These are phyloP conservation scores for Pinus taeda DNA, from an alignment of 75 land plant genomes.

Conservation along the genomic window DNA sequence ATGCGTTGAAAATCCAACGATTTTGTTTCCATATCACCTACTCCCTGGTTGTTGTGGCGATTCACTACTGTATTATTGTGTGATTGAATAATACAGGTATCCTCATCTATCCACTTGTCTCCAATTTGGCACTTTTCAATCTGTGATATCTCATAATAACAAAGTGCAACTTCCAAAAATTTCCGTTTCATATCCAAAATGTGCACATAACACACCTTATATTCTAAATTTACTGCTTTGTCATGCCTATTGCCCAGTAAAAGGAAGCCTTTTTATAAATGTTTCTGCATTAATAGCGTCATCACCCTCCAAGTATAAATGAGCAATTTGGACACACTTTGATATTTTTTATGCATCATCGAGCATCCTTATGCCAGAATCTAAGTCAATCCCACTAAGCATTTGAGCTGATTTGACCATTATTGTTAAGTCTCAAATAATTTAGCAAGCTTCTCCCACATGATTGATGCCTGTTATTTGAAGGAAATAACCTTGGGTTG, in stretches of 20 bases:
- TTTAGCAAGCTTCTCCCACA: constrained; percentile 95
- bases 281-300: constrained; percentile 96
- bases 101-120: too few species aligned
- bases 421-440: constrained; percentile 87
- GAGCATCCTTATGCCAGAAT: constrained; percentile 81
- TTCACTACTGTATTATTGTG: too few species aligned
- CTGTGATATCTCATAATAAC: constrained; percentile 95
- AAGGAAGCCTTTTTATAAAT: constrained; percentile 92
- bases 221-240: constrained; percentile 89
- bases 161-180: constrained; percentile 97
- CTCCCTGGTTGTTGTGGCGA: too few species aligned
- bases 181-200: constrained; percentile 90
- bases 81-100: too few species aligned
- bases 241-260: constrained; percentile 88
- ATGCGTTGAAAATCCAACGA: too few species aligned
- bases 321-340: constrained; percentile 98
- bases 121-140: constrained; percentile 94
- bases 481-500: too few species aligned
- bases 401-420: constrained; percentile 98
- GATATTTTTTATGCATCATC: constrained; percentile 87
- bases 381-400: constrained; percentile 98
- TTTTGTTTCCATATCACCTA: too few species aligned
- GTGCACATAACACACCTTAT: constrained; percentile 97
- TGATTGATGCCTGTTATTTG: constrained; percentile 64
- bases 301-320: constrained; percentile 99